phyloP scores from a whole-genome alignment of 352 stramenopile species.

The Phytophthora tubulina region DNA sequence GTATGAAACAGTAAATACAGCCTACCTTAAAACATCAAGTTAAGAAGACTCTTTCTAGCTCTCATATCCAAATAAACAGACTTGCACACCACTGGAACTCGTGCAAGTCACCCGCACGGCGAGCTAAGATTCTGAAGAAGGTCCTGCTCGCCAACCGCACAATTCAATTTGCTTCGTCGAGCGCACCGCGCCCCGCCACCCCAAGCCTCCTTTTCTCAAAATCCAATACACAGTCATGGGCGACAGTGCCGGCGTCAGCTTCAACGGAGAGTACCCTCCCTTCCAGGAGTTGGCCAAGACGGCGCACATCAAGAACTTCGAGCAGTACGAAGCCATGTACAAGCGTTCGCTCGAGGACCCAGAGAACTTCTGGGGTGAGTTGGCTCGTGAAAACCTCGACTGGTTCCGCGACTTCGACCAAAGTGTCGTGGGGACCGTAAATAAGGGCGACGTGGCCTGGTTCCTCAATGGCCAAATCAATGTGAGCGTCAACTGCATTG shows the following conservation, averaged over 20 bases:
- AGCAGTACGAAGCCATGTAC: constrained; percentile 89
- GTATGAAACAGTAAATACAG: too few relatives aligned
- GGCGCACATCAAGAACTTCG: constrained; percentile 77
- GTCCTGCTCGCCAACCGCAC: constrained; percentile 8
- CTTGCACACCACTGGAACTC: not conserved
- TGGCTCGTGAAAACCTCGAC: constrained; percentile 89
- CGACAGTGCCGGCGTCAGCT: constrained; percentile 40
- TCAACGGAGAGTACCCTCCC: constrained; percentile 37
- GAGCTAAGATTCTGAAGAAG: constrained; percentile 28
- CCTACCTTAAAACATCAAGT: not conserved
- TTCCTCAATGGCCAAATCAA: constrained; percentile 97
- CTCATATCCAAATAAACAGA: not conserved
- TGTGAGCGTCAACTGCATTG: constrained; percentile 95
- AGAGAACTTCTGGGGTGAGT: constrained; percentile 92
- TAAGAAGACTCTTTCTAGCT: not conserved
- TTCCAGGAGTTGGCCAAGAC: constrained; percentile 53
- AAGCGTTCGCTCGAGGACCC: constrained; percentile 90
- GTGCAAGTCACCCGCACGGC: not conserved
- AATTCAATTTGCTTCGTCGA: constrained; percentile 30
- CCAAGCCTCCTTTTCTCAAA: not conserved
- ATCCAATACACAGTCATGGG: constrained; percentile 27
- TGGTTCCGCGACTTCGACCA: constrained; percentile 96
- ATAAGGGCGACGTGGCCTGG: constrained; percentile 93
- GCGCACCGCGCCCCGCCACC: constrained; percentile 6
- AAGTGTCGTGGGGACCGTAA: constrained; percentile 86